Conservation (phyloP, 1,284 basidiomycete species). For the Boletus subluridellus region DNA sequence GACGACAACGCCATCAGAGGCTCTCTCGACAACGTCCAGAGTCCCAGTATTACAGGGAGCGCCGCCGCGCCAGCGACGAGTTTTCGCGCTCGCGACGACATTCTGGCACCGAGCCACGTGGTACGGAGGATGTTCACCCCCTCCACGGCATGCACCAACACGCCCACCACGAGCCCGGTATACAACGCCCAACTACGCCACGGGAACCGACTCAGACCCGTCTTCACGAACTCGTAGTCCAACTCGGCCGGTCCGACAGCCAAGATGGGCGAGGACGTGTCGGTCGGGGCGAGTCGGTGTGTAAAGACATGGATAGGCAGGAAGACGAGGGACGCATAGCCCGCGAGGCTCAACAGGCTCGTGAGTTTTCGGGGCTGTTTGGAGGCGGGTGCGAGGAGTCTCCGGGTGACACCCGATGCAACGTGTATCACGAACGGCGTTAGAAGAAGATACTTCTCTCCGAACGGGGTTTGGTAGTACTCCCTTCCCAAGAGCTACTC, state of each 20-base stretch:
- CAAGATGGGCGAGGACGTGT: slow-evolving; percentile 45
- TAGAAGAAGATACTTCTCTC: slow-evolving; percentile 61
- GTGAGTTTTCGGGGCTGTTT: slow-evolving; percentile 40
- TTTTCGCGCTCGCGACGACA: too few relatives aligned
- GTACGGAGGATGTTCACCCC: too few relatives aligned
- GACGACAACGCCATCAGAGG: too few relatives aligned
- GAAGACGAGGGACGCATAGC: slow-evolving; percentile 52
- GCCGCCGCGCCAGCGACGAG: too few relatives aligned
- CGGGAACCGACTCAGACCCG: slow-evolving; percentile 58
- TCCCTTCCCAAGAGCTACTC: slow-evolving; percentile 65
- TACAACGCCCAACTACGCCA: slow-evolving; percentile 59
- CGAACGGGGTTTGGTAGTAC: slow-evolving; percentile 69
- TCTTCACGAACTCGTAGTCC: slow-evolving; percentile 73
- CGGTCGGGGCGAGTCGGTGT: slow-evolving; percentile 50
- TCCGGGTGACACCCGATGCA: slow-evolving; percentile 52
- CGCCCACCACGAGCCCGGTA: slow-evolving; percentile 48
- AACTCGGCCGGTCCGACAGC: slow-evolving; percentile 66
- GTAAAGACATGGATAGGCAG: slow-evolving; percentile 62
- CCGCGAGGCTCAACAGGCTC: slow-evolving; percentile 52
- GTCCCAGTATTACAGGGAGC: too few relatives aligned
- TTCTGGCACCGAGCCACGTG: too few relatives aligned
- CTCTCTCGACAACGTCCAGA: too few relatives aligned
- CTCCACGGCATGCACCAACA: slow-evolving; percentile 46
- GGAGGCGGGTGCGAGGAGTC: slow-evolving; percentile 42
- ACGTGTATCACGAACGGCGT: slow-evolving; percentile 59